phyloP scores from a whole-genome alignment of 2,329 filamentous ascomycete species.

The Verticillium isaacii region DNA sequence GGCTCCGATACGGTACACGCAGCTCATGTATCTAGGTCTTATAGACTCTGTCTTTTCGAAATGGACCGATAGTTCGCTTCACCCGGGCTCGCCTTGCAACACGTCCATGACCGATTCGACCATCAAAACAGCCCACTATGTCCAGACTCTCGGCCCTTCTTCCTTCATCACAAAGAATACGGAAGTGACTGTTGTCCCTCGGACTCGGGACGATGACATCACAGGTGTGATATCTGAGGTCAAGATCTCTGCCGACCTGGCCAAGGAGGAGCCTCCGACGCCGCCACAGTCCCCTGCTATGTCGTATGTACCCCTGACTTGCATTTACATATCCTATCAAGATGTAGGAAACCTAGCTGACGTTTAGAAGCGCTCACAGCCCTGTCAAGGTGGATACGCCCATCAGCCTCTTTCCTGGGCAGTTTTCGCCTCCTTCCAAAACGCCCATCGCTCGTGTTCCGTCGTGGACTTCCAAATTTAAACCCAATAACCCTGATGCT shows the following conservation, averaged over 20 bases:
- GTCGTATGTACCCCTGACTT: slow-evolving; percentile 16
- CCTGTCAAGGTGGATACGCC: slow-evolving; percentile 7
- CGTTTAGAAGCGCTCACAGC: not conserved
- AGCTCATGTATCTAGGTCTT: slow-evolving; percentile 14
- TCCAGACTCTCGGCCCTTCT: slow-evolving; percentile 34
- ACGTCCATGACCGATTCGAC: slow-evolving; percentile 22
- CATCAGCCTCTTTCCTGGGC: slow-evolving; percentile 10
- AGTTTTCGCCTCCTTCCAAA: not conserved
- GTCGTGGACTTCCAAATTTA: slow-evolving; percentile 18
- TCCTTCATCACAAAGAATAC: slow-evolving; percentile 38
- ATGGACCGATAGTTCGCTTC: slow-evolving; percentile 33
- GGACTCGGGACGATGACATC: slow-evolving; percentile 23
- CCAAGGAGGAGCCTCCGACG: slow-evolving; percentile 20
- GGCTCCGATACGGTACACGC: slow-evolving; percentile 1
- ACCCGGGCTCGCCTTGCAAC: slow-evolving; percentile 26
- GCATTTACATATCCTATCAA: too few relatives aligned
- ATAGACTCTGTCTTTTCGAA: slow-evolving; percentile 40
- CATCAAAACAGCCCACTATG: slow-evolving; percentile 23
- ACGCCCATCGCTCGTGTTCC: slow-evolving; percentile 7
- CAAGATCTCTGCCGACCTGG: slow-evolving; percentile 27
- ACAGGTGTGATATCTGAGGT: slow-evolving; percentile 30
- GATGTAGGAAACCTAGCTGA: too few relatives aligned
- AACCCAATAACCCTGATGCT: slow-evolving; percentile 30
- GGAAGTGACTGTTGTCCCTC: slow-evolving; percentile 29
- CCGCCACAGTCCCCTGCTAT: slow-evolving; percentile 22